A percentile compares a stretch with the other conserved stretches of the same genome.
Evolutionary conservation across 371 early-diverging fungal species (phyloP).

Genomic region (Syncephalastrum sp.): DNA sequence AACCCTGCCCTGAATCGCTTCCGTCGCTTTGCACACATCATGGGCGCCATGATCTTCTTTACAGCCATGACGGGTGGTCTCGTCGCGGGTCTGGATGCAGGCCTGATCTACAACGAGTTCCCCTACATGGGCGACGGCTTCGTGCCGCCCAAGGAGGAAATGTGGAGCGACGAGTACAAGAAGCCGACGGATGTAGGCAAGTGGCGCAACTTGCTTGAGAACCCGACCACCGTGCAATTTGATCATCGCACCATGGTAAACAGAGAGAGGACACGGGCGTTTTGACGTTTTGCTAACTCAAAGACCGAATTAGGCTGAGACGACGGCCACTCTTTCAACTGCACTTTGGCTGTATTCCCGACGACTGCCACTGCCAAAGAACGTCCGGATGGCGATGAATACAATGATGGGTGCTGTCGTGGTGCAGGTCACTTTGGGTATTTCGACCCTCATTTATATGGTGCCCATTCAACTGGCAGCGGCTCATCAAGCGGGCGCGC

Average conservation of each 20-base stretch:
- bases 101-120: slow-evolving; percentile 94
- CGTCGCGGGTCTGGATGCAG: slow-evolving; percentile 98
- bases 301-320: slow-evolving; percentile 60
- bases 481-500: slow-evolving; percentile 93
- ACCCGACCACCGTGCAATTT: slow-evolving; percentile 94
- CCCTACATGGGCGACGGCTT: slow-evolving; percentile 87
- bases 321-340: slow-evolving; percentile 72
- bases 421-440: slow-evolving; percentile 86
- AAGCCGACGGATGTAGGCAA: slow-evolving; percentile 52
- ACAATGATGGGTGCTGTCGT: slow-evolving; percentile 72
- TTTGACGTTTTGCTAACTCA: not conserved
- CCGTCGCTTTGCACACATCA: slow-evolving; percentile 58
- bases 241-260: slow-evolving; percentile 84
- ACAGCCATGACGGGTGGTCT: slow-evolving; percentile 92
- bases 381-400: slow-evolving; percentile 67
- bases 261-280: not conserved
- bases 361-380: slow-evolving; percentile 68
- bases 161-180: slow-evolving; percentile 67
- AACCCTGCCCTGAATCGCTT: slow-evolving; percentile 61
- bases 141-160: slow-evolving; percentile 68
- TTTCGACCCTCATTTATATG: slow-evolving; percentile 87
- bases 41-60: slow-evolving; percentile 73
- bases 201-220: slow-evolving; percentile 90
- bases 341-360: slow-evolving; percentile 76
- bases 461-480: slow-evolving; percentile 94